Evolutionary conservation across 148 eudicot genomes (phyloP).

Genomic region (Nepenthes mirabilis): DNA sequence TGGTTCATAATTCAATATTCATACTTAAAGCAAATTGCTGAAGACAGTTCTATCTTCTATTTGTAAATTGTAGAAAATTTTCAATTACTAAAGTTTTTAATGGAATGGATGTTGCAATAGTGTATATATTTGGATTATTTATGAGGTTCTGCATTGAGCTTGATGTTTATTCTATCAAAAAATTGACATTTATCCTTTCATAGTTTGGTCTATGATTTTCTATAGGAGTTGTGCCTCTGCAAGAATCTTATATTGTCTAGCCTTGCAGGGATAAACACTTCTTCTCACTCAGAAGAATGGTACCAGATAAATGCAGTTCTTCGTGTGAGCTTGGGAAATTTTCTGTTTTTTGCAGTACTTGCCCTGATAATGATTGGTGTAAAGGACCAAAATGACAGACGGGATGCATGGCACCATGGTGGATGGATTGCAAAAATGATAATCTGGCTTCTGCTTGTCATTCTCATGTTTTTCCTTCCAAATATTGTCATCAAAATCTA

Average conservation of each 20-base stretch:
- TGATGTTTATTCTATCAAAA: too few species aligned
- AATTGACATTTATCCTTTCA: background rate
- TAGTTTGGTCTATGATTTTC: background rate
- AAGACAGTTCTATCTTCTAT: too few species aligned
- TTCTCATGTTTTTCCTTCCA: slow-evolving; percentile 83
- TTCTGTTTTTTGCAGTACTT: slow-evolving; percentile 64
- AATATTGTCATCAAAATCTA: slow-evolving; percentile 53
- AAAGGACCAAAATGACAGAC: slow-evolving; percentile 89
- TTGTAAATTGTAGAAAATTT: too few species aligned
- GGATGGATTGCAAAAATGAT: slow-evolving; percentile 85
- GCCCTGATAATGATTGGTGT: slow-evolving; percentile 88
- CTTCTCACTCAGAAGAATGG: slow-evolving; percentile 55
- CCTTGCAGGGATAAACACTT: slow-evolving; percentile 65
- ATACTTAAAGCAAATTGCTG: too few species aligned
- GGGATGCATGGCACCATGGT: slow-evolving; percentile 95
- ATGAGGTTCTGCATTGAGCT: too few species aligned
- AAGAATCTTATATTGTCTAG: slow-evolving; percentile 4
- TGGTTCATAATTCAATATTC: too few species aligned
- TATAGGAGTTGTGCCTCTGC: background rate
- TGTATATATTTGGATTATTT: too few species aligned
- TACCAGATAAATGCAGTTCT: slow-evolving; percentile 75
- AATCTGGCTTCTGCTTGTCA: slow-evolving; percentile 62
- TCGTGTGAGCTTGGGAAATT: slow-evolving; percentile 92
- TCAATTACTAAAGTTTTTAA: too few species aligned
- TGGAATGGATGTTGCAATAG: too few species aligned